Percentiles rank a stretch among this genome's conserved stretches.
These are phyloP conservation scores for Neoconidiobolus thromboides DNA, from an alignment of 371 early-diverging fungal genomes.

Conservation along the genomic window DNA sequence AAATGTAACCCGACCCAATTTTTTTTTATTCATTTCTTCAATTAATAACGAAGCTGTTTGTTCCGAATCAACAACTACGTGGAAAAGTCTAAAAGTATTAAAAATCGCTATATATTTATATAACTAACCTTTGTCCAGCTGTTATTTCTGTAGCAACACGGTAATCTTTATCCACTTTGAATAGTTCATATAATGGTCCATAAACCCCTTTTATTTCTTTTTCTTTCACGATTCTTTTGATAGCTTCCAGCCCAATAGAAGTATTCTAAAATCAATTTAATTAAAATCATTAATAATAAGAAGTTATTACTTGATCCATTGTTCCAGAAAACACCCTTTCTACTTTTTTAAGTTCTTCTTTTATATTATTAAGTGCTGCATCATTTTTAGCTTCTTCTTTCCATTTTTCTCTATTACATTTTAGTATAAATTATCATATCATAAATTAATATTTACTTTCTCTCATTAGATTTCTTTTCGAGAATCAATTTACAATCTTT, in stretches of 20 bases:
- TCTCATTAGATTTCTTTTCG: conserved; percentile 42
- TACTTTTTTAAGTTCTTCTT: conserved; percentile 52
- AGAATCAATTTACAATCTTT: conserved; percentile 20
- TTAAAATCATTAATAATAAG: conserved; percentile 12
- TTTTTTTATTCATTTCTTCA: conserved; percentile 46
- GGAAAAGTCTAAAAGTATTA: conserved; percentile 60
- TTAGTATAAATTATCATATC: not conserved
- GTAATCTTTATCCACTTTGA: conserved; percentile 67
- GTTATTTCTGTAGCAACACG: conserved; percentile 79
- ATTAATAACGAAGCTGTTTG: conserved; percentile 66
- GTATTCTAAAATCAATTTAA: conserved; percentile 23
- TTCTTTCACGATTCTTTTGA: conserved; percentile 37
- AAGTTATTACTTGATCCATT: conserved; percentile 48
- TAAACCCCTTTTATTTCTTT: conserved; percentile 54
- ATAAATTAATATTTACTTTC: conserved; percentile 29
- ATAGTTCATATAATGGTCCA: conserved; percentile 83
- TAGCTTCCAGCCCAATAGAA: conserved; percentile 48
- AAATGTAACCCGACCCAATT: conserved; percentile 83
- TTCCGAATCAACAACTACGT: conserved; percentile 93
- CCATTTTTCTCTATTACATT: conserved; percentile 44
- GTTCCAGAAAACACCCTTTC: conserved; percentile 50
- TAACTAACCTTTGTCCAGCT: conserved; percentile 49
- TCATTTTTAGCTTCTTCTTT: conserved; percentile 68
- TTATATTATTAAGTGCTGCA: conserved; percentile 35
- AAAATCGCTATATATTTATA: not conserved